Evolutionary conservation across 164 flowering plant species (phyloP), one percentile per base, ranked within the genome.

Genomic region (Umbilicus rupestris): DNA sequence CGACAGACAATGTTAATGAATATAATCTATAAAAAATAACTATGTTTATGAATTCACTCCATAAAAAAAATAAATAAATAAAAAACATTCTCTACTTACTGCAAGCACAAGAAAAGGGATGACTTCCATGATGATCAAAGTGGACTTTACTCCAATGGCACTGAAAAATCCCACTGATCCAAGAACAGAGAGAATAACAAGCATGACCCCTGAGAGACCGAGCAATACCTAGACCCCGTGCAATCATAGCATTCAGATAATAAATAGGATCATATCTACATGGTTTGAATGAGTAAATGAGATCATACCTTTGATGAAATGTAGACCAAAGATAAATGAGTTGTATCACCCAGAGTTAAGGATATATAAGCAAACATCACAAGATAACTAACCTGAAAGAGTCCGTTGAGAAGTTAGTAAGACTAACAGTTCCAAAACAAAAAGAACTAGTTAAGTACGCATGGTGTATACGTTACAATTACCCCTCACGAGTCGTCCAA

Each of bases 321-420:
- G 68, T 78, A 88, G 69, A 83, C 80, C 1, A 94, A 79, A 70
- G 92, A 80, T 49, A 92, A 68, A 52, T 70, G 87, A 74, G 87
- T 85, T 55, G 80, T 57, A 74, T 88, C 97, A 7, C 99, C 99
- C 78, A 95, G 75, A 60, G 97, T 85, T 70, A 92, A 72, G 46
- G 99, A 95, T 75, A 95, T 92, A 70, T 95, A 92, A 50, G 89
- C 96, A 80, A 95, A 95, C 99, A 95, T 95, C 77, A 95, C 97
- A 62, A 95, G 88, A 74, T 95, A 95, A 84, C 99, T 92, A 75
- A 95, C 80, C 99, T 95, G 97, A 71, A 71, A 76, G 64, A 74
- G 28, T 14, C 42, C 37, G 35, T 7, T 58, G 41, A 50, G 72
- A 49, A 70, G 52, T 58, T 71, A 7, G 29, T 11, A 24, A 24